Percentiles rank a stretch among this genome's conserved stretches.
phyloP scores from a whole-genome alignment of 1,139 yeast species.

The Yamadazyma sp. region DNA sequence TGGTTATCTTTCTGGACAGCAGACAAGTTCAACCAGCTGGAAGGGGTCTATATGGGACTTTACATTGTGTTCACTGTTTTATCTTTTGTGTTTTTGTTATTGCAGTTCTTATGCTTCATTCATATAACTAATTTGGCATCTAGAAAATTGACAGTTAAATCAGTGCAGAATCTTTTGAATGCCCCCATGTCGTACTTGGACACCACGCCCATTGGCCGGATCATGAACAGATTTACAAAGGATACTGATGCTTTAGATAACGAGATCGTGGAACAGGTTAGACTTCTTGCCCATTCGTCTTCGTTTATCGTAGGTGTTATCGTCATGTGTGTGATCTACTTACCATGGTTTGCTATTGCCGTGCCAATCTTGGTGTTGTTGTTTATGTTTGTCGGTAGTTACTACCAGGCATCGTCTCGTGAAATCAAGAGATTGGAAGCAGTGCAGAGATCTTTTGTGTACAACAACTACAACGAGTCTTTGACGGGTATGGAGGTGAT shows the following conservation, averaged over 20 bases:
- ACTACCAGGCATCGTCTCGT: slow-evolving; percentile 45
- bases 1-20: slow-evolving; percentile 89
- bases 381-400: slow-evolving; percentile 41
- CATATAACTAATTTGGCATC: slow-evolving; percentile 53
- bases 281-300: slow-evolving; percentile 40
- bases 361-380: slow-evolving; percentile 38
- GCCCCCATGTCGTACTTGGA: slow-evolving; percentile 64
- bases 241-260: slow-evolving; percentile 84
- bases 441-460: slow-evolving; percentile 32
- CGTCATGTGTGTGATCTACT: slow-evolving; percentile 63
- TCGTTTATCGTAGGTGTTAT: slow-evolving; percentile 62
- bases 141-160: slow-evolving; percentile 38
- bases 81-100: slow-evolving; percentile 37
- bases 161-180: slow-evolving; percentile 61
- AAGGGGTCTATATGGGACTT: slow-evolving; percentile 70
- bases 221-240: slow-evolving; percentile 63
- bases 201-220: slow-evolving; percentile 60
- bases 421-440: slow-evolving; percentile 45
- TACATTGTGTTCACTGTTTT: slow-evolving; percentile 53
- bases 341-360: slow-evolving; percentile 60
- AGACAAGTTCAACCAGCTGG: slow-evolving; percentile 45
- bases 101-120: slow-evolving; percentile 45
- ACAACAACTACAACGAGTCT: slow-evolving; percentile 71
- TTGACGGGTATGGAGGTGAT: slow-evolving; percentile 72
- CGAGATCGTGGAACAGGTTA: slow-evolving; percentile 60